phyloP scores from a whole-genome alignment of 208 protist species.

The Tritrichomonas foetus region DNA sequence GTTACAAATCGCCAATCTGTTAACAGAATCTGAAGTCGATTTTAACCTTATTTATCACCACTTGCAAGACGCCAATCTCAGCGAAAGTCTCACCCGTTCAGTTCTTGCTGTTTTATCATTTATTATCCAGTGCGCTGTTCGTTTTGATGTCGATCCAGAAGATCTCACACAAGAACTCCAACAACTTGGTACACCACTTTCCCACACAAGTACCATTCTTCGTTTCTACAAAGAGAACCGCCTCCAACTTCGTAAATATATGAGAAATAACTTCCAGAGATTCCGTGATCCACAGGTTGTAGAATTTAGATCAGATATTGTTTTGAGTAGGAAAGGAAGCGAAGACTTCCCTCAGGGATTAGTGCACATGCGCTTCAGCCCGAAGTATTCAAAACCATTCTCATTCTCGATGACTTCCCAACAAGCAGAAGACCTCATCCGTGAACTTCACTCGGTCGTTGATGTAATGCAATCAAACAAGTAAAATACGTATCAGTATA shows the following conservation, averaged over 20 bases:
- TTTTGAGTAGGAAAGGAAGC: neutral
- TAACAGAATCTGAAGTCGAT: neutral
- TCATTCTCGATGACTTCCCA: neutral
- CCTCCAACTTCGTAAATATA: neutral
- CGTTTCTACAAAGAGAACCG: constrained; percentile 9
- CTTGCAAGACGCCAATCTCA: neutral
- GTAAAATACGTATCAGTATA: neutral
- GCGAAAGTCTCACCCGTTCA: neutral
- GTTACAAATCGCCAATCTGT: neutral
- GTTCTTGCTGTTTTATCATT: neutral
- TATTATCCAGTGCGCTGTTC: neutral
- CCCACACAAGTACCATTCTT: constrained; percentile 7
- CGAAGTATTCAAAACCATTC: neutral
- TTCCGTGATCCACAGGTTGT: neutral
- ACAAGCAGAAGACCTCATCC: neutral
- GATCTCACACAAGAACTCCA: constrained; percentile 13
- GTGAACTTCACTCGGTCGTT: neutral
- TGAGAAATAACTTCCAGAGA: neutral
- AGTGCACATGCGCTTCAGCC: neutral
- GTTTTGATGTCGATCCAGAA: constrained; percentile 35
- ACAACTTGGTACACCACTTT: constrained; percentile 30
- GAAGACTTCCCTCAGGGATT: neutral
- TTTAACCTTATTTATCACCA: neutral
- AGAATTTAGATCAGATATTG: constrained; percentile 4
- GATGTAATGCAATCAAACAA: neutral